These are phyloP conservation scores for Pythium rishiriense DNA, from an alignment of 352 stramenopile species.

Conservation along the genomic window DNA sequence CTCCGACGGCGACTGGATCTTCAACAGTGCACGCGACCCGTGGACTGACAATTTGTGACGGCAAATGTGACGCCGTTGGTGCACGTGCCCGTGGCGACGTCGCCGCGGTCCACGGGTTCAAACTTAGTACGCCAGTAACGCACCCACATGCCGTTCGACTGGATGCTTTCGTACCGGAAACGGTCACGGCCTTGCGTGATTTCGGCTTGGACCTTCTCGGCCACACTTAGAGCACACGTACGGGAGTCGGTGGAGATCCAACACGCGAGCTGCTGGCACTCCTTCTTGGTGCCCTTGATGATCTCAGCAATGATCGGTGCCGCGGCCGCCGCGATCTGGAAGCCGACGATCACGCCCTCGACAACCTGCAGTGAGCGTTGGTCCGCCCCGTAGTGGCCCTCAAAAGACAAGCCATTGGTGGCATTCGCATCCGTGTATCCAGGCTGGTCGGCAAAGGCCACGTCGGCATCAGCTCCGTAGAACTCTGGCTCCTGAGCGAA, in stretches of 20 bases:
- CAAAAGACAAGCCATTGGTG: no score
- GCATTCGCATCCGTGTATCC: conserved; percentile 3
- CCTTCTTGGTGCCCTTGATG: neutral
- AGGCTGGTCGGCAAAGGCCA: no score
- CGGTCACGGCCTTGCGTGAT: conserved; percentile 9
- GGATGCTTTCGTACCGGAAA: conserved; percentile 9
- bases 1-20: no score
- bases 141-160: conserved; percentile 13
- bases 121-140: conserved; percentile 24
- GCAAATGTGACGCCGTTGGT: conserved; percentile 7
- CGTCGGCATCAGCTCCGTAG: no score
- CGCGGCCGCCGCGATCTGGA: conserved; percentile 1
- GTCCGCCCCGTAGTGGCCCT: no score
- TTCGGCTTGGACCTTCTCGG: conserved; percentile 7
- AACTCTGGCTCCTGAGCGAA: no score
- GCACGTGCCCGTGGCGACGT: conserved; percentile 6
- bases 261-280: conserved; percentile 16
- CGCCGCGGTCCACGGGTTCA: conserved; percentile 5
- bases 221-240: conserved; percentile 3
- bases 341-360: neutral
- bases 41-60: conserved; percentile 13
- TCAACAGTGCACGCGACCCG: conserved; percentile 10
- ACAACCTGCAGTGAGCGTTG: neutral
- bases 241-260: conserved; percentile 8
- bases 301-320: neutral